A percentile compares a stretch with the other conserved stretches of the same genome.
Evolutionary conservation across 2,329 filamentous ascomycete genomes (phyloP).

Genomic region (Trichophyton verrucosum): DNA sequence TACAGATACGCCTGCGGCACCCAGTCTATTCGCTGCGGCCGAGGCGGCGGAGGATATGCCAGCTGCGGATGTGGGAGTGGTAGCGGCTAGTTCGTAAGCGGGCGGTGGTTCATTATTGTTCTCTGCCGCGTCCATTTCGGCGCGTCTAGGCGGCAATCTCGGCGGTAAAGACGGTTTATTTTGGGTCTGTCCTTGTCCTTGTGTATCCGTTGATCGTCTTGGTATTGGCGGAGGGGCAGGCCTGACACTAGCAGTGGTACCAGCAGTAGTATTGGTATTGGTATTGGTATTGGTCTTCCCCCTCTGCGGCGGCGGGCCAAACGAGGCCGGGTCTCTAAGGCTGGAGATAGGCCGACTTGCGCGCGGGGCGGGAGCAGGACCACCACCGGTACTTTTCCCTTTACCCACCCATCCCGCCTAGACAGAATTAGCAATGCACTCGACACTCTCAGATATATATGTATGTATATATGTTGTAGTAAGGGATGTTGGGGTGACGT

Average conservation of each 20-base stretch:
- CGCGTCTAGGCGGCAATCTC: conserved; percentile 55
- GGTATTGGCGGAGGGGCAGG: conserved; percentile 46
- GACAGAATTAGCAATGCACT: neutral
- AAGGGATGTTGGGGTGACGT: conserved; percentile 16
- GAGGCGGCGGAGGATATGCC: conserved; percentile 34
- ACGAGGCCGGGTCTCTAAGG: conserved; percentile 63
- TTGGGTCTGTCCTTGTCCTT: conserved; percentile 26
- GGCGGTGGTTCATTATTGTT: conserved; percentile 38
- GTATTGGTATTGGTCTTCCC: neutral
- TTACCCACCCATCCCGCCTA: conserved; percentile 50
- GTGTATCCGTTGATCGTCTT: conserved; percentile 40
- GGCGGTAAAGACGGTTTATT: conserved; percentile 51
- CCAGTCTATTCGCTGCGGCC: conserved; percentile 53
- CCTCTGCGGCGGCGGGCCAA: conserved; percentile 63
- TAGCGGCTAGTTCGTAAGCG: conserved; percentile 33
- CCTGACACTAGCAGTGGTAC: conserved; percentile 16
- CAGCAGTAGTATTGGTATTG: neutral
- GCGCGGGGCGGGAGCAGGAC: conserved; percentile 36
- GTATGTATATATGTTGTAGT: neutral
- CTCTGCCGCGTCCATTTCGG: neutral
- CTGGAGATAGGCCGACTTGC: conserved; percentile 52
- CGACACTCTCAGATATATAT: neutral
- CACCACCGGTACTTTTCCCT: conserved; percentile 32
- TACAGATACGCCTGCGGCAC: conserved; percentile 63
- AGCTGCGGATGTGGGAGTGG: conserved; percentile 9